Conservation (phyloP, 192 early-diverging fungal species). For the Ambispora gerdemannii region DNA sequence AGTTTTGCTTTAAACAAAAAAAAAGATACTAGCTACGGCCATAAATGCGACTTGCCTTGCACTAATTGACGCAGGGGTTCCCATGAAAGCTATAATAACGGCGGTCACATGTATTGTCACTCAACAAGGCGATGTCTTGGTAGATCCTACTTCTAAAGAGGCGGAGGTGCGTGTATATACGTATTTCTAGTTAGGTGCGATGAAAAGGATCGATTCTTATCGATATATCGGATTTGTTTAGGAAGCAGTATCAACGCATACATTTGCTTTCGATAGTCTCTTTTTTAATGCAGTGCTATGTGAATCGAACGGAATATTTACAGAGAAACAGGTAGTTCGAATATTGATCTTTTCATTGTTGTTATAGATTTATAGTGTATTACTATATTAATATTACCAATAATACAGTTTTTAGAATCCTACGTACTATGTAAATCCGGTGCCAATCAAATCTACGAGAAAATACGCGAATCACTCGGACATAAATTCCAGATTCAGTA, state of each 20-base stretch:
- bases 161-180: slow-evolving; percentile 45
- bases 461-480: not conserved
- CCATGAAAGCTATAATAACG: slow-evolving; percentile 66
- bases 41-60: slow-evolving; percentile 84
- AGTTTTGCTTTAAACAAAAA: too few relatives aligned
- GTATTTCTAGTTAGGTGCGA: not conserved
- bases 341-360: not conserved
- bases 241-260: slow-evolving; percentile 70
- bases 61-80: slow-evolving; percentile 86
- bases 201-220: not conserved
- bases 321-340: slow-evolving; percentile 55
- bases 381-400: not conserved
- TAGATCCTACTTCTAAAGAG: slow-evolving; percentile 84
- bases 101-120: slow-evolving; percentile 70
- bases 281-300: slow-evolving; percentile 51
- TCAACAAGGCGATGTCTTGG: slow-evolving; percentile 52
- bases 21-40: slow-evolving; percentile 65
- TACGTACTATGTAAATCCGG: slow-evolving; percentile 39
- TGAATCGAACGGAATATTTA: slow-evolving; percentile 74
- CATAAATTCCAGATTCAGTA: not conserved
- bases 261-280: slow-evolving; percentile 76
- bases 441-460: not conserved
- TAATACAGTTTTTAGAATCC: slow-evolving; percentile 39
- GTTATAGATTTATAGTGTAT: not conserved
- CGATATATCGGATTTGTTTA: slow-evolving; percentile 17